Conservation (phyloP, 1,139 yeast species). For the Saccharomycopsis hybrid region DNA sequence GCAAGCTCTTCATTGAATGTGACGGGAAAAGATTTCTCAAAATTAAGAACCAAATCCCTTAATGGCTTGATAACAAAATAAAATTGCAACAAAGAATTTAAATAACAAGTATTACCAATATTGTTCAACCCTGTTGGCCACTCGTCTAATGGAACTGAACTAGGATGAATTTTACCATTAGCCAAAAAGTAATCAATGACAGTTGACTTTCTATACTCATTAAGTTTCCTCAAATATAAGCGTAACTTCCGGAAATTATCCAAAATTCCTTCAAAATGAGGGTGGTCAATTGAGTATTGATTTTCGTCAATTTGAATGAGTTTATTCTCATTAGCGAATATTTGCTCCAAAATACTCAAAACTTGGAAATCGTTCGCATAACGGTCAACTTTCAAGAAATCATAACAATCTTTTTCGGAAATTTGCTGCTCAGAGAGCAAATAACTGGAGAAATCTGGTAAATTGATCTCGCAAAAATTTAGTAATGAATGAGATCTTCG, state of each 20-base stretch:
- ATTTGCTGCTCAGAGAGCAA: constrained; percentile 19
- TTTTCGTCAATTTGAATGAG: not conserved
- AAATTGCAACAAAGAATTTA: constrained; percentile 83
- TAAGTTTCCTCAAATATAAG: constrained; percentile 42
- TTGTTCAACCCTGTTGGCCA: constrained; percentile 92
- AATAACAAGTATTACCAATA: constrained; percentile 91
- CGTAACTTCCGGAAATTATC: constrained; percentile 39
- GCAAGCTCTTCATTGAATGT: constrained; percentile 27
- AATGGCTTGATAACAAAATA: constrained; percentile 82
- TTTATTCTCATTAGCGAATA: constrained; percentile 3
- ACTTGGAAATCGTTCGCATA: constrained; percentile 51
- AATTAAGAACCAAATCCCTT: constrained; percentile 57
- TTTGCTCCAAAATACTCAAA: constrained; percentile 44
- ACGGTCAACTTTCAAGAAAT: constrained; percentile 37
- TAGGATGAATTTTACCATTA: constrained; percentile 56
- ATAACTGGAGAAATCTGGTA: constrained; percentile 27
- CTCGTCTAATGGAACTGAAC: constrained; percentile 51
- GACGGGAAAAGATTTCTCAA: constrained; percentile 29
- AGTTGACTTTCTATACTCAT: constrained; percentile 33
- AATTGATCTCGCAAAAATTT: constrained; percentile 28
- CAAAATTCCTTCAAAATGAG: not conserved
- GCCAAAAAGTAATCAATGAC: constrained; percentile 44
- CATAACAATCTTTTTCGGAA: constrained; percentile 35
- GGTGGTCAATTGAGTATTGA: constrained; percentile 2
- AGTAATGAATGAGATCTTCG: constrained; percentile 41